Base-by-base conservation (phyloP, 1,284 basidiomycete genomes). In the Marasmius tenuissimus region DNA sequence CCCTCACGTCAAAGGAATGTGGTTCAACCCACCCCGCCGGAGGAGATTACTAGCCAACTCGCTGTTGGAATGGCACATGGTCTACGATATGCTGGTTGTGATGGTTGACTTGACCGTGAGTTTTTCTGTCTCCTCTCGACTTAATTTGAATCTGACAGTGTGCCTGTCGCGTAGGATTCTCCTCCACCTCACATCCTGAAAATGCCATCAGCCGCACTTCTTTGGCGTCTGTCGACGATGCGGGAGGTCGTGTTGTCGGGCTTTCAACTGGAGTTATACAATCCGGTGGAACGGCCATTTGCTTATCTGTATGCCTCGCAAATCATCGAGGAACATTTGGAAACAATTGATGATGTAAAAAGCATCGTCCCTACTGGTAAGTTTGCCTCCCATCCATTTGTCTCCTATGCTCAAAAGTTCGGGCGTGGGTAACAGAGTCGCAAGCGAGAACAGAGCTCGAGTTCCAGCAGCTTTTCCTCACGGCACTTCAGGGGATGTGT, bases 241-340 rank as follows among this genome's bases (percentile, higher is more conserved):
- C 79, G 85, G 42, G 90, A 94, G 65, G 79, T 94, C 18, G 74
- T 92, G 9, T 76, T 90, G 54, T 86, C 89, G 0, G 93, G 91
- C 1, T 90, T 92, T 65, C 91, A 93, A 69, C 76, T 93, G 33
- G 87, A 91, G 50, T 73, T 95, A 8, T 93, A 94, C 67, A 78
- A 83, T 8, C 71, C 77, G 0, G 82, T 88, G 47, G 92, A 94
- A 69, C 81, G 78, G 48, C 78, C 87, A 0, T 84, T 90, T 64
- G 86, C 90, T 4, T 93, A 93, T 74, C 93, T 91, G 88, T 89
- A 92, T 68, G 74, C 80, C 7, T 68, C 80, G 1, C 78, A 81
- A 50, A 78, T 92, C 1, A 72, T 88, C 1, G 81, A 85, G 20
- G 71, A 72, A n/a, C 85, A 91, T 66, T 67, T 89, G 10, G 70